Percentiles rank a stretch among this genome's conserved stretches.
Evolutionary conservation across 2,329 filamentous ascomycete species (phyloP).

Genomic region (Onygena corvina): DNA sequence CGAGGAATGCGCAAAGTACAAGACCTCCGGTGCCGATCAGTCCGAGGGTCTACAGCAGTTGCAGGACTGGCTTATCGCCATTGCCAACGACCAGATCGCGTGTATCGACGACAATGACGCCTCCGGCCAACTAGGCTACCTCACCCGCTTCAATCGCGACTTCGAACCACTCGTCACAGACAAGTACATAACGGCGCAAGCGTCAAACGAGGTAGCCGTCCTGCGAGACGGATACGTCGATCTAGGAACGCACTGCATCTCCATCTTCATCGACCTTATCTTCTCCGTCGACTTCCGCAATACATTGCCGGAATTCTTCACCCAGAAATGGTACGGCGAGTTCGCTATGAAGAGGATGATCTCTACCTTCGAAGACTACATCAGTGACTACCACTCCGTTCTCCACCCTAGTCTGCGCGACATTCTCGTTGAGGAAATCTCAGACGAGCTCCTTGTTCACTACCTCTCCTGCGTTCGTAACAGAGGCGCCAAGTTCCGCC

Average conservation of each 20-base stretch:
- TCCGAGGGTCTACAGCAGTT: constrained; percentile 59
- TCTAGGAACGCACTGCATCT: constrained; percentile 83
- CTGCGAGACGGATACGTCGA: constrained; percentile 90
- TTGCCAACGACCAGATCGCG: constrained; percentile 96
- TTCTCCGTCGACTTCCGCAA: constrained; percentile 79
- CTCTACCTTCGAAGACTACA: constrained; percentile 89
- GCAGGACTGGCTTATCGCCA: constrained; percentile 87
- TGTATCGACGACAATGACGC: constrained; percentile 82
- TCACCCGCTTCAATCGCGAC: constrained; percentile 73
- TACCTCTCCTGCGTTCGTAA: constrained; percentile 82
- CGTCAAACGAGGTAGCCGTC: constrained; percentile 57
- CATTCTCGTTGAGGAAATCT: constrained; percentile 84
- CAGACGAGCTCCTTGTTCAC: constrained; percentile 75
- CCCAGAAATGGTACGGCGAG: constrained; percentile 71
- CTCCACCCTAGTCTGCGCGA: constrained; percentile 79
- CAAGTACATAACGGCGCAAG: constrained; percentile 61
- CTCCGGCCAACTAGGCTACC: constrained; percentile 66
- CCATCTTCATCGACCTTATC: constrained; percentile 72
- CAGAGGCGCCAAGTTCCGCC: constrained; percentile 76
- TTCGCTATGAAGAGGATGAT: constrained; percentile 88
- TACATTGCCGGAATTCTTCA: constrained; percentile 84
- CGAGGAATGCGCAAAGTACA: constrained; percentile 67
- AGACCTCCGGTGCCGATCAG: constrained; percentile 37
- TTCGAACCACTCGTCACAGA: constrained; percentile 70
- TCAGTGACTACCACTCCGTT: constrained; percentile 71